Base-by-base conservation (phyloP, 257 asterid genomes). In the Scutellaria galericulata region DNA sequence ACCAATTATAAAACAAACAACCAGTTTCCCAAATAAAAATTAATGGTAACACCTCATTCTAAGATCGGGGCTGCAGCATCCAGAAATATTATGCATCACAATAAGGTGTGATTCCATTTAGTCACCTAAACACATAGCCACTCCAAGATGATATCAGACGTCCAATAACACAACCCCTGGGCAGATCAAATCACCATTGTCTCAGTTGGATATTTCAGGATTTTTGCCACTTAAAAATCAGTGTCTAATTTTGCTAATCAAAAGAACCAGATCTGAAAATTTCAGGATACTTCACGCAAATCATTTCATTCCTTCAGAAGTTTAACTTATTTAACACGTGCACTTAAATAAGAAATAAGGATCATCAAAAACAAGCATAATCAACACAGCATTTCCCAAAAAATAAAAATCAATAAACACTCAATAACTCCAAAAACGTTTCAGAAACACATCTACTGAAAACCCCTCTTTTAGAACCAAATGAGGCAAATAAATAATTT, bases 191-290 rank as follows among this genome's bases (percentile, higher is more conserved):
- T 47, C 14, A 55, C 69, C 73, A 73, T 44, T 68, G 37, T 31
- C 37, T 24, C 37, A 31, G 37, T 31, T 31, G 37, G 37, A 31
- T 31, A 31, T 2, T 3, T 31, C 37, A 31, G 5, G 37, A 31
- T 3, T 31, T 31, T 31, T 31, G 37, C 4, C 37, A 31, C 37
- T 31, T 31, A 3, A 31, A 4, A 31, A 18, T 9, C 5, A 2
- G 0, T 9, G 13, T 12, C 40, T 7, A 78, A 12, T 44, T 55
- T 52, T 62, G 39, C 42, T 59, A 42, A 73, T 46, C 35, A 54
- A 27, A 46, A 37, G 57, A 65, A 54, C 13, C 69, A 63, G 76
- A 70, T 73, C 76, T 58, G 45, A 53, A 53, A 10, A 54, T 24
- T 20, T 73, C 8, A 37, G 50, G 24, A 15, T 45, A 22, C 15